These are phyloP conservation scores for Afroboletus lepidellus DNA, from an alignment of 1,284 basidiomycete species.

Conservation along the genomic window DNA sequence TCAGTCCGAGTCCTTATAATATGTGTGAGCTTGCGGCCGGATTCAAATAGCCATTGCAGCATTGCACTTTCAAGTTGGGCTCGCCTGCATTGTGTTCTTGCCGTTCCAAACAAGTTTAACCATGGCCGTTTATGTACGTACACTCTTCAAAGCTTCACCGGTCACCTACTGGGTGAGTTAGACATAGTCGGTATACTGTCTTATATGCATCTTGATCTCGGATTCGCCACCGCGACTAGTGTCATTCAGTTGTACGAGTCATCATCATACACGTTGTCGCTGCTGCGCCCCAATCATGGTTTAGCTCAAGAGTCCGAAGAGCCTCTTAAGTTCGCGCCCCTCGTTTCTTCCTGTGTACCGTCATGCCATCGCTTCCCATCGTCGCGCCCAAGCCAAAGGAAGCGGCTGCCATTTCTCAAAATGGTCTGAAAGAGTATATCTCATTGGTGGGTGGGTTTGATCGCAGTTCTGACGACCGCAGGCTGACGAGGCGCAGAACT, in stretches of 20 bases:
- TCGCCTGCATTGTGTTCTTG: too few relatives aligned
- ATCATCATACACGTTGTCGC: neutral
- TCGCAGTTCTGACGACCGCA: neutral
- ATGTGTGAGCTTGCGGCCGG: too few relatives aligned
- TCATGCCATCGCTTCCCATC: constrained; percentile 8
- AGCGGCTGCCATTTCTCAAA: neutral
- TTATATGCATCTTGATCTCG: neutral
- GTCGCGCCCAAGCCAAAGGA: constrained; percentile 5
- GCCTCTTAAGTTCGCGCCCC: too few relatives aligned
- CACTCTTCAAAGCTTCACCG: too few relatives aligned
- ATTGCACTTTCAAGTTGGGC: too few relatives aligned
- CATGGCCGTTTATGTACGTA: too few relatives aligned
- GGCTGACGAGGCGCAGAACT: constrained; percentile 7
- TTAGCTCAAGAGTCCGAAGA: neutral
- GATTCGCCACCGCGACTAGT: neutral
- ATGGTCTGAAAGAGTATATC: neutral
- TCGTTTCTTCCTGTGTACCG: too few relatives aligned
- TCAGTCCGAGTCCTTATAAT: too few relatives aligned
- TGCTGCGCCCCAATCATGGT: neutral
- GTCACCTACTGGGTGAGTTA: too few relatives aligned
- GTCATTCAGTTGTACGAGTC: neutral
- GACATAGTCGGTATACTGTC: too few relatives aligned
- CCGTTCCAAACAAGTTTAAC: too few relatives aligned
- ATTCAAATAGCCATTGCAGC: too few relatives aligned
- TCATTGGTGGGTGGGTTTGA: constrained; percentile 2